Base-by-base conservation (phyloP, 2,329 filamentous ascomycete genomes). In the Trichoderma citrinoviride region DNA sequence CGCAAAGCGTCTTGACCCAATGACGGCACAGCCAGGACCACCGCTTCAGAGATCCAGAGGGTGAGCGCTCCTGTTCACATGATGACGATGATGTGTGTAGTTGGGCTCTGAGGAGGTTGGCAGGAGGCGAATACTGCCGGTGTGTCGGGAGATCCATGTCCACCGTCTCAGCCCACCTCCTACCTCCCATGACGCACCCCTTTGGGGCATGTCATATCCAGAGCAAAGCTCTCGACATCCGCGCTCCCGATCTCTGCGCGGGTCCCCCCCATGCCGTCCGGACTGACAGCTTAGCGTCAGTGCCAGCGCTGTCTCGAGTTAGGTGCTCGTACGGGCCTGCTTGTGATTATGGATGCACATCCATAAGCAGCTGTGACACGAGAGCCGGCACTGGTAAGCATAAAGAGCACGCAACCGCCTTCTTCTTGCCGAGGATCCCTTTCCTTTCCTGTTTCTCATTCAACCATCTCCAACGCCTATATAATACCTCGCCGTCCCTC, bases 391-490 rank as follows among this genome's bases (percentile, higher is more conserved):
- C 27, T 56, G 47, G 55, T 41, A 54, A 65, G 70, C 70, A 71
- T 73, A 73, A 73, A 72, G 70, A 72, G 71, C 65, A 68, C 61
- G 67, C 55, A 47, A 66, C 67, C 70, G 71, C 71, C 74, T 67
- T 67, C 65, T 69, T 61, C 10, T n/a, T 33, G 23, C 46, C 29
- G 7, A 53, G 14, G n/a, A 19, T 23, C 33, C 23, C 66, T 25
- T 67, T 43, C 29, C 66, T 25, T 67, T 44, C 47, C 49, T 49
- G n/a, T 33, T 56, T 23, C 21, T 27, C 23, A 3, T 61, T 57
- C 64, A 53, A 57, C 49, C 49, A 33, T 68, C 61, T 23, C 41
- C 46, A 5, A 29, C 23, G 40, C 44, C 56, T 64, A 67, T 55
- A 47, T 47, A n/a, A n/a, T 63, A n/a, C 3, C 29, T 14, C 41